Evolutionary conservation across 306 rosid species (phyloP), one percentile per base, ranked within the genome.

Genomic region (Elaeagnus macrophylla): DNA sequence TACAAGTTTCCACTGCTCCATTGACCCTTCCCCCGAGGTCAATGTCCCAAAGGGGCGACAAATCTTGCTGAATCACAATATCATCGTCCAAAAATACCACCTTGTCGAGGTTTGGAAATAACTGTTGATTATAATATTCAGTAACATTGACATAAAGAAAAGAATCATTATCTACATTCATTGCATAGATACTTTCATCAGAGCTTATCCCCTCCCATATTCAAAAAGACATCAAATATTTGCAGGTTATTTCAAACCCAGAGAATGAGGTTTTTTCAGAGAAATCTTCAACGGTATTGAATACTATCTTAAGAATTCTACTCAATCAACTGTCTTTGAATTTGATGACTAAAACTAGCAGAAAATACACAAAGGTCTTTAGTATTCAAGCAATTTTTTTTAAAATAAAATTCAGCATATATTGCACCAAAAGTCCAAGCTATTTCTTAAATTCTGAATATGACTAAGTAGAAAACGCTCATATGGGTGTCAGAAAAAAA

Each of bases 1-100:
- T 79, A 71, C 99, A 93, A 44, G 99, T 93, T 88, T 87, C 89
- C 15, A 93, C 99, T 51, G 99, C 99, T 60, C 99, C 95, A 38
- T 87, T 93, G 61, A 87, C 95, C 74, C 84, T 87, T 63, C 96
- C 99, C 39, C 79, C 84, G 50, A 87, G 78, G 65, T 87, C 89
- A 49, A 87, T 87, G 42, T 84, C 89, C 99, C 95, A 93, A 55
- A 93, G 94, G 8, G 81, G 94, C 53, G 99, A 80, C 54, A 93
- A 66, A 70, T 93, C 99, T 45, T 54, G 80, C 71, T 87, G 96
- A 82, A 93, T 79, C 72, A 93, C 99, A 48, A 93, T 59, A 79
- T 93, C 99, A 44, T 93, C 99, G 53, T 93, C 99, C 67, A 84
- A 65, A 70, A 93, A 87, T 52, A 93, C 89, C 64, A 93, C 96